Conservation (phyloP, 176 grass and related monocot genomes). For the Raddia guianensis region DNA sequence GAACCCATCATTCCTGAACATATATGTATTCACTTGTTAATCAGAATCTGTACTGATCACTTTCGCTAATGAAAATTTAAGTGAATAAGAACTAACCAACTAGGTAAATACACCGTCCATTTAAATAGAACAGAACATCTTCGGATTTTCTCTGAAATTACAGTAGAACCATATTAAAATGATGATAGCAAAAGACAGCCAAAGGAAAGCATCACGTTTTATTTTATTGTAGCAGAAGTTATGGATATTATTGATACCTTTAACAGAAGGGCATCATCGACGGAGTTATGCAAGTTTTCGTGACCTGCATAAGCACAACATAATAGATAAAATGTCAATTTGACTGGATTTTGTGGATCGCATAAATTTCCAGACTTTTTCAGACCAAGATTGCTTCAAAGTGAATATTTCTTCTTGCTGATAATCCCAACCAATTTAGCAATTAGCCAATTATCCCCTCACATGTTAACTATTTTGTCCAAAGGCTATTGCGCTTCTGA, state of each 20-base stretch:
- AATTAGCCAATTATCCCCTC: neutral
- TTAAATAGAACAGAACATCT: constrained; percentile 83
- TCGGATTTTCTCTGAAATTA: constrained; percentile 91
- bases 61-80: constrained; percentile 10
- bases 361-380: constrained; percentile 8
- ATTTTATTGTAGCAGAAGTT: neutral
- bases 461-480: neutral
- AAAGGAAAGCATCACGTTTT: neutral
- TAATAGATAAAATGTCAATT: constrained; percentile 31
- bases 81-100: constrained; percentile 69
- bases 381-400: neutral
- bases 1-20: constrained; percentile 97
- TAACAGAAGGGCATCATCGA: constrained; percentile 72
- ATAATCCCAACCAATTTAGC: constrained; percentile 10
- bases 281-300: constrained; percentile 65
- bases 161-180: constrained; percentile 39
- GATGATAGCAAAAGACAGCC: neutral
- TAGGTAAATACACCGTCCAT: constrained; percentile 86
- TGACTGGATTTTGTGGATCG: neutral
- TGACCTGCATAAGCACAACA: constrained; percentile 48
- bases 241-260: constrained; percentile 57
- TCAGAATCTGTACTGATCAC: constrained; percentile 1
- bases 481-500: neutral
- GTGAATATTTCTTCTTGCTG: neutral
- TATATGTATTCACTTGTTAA: constrained; percentile 26